These are phyloP conservation scores for Metarhizium brunneum DNA, from an alignment of 2,329 filamentous ascomycete genomes.

Conservation along the genomic window DNA sequence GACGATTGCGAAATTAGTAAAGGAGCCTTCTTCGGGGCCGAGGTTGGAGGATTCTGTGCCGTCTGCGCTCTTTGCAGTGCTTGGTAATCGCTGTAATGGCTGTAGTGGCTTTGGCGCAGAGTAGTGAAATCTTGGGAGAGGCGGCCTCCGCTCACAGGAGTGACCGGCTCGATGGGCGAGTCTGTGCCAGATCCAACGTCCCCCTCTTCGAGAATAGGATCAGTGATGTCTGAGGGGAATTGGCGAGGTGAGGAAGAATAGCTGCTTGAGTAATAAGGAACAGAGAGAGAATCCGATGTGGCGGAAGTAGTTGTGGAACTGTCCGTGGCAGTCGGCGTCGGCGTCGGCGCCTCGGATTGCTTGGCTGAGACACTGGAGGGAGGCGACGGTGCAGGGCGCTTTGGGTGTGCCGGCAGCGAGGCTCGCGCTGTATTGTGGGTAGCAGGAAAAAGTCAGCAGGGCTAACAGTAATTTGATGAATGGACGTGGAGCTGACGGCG, in stretches of 20 bases:
- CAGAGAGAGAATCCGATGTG: slow-evolving; percentile 2
- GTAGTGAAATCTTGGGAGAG: slow-evolving; percentile 45
- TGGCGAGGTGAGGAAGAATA: slow-evolving; percentile 36
- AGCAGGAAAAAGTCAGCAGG: slow-evolving; percentile 9
- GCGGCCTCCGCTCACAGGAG: slow-evolving; percentile 48
- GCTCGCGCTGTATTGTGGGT: slow-evolving; percentile 5
- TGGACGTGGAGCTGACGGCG: not conserved
- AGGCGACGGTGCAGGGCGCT: not conserved
- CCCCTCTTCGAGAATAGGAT: slow-evolving; percentile 45
- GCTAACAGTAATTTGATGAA: not conserved
- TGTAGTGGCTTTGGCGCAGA: slow-evolving; percentile 29
- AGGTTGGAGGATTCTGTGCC: slow-evolving; percentile 7
- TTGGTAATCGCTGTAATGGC: slow-evolving; percentile 25
- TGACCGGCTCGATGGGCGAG: slow-evolving; percentile 49
- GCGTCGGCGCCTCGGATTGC: slow-evolving; percentile 5
- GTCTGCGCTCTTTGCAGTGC: slow-evolving; percentile 14
- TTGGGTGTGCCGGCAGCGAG: not conserved
- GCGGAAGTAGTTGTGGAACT: slow-evolving; percentile 6
- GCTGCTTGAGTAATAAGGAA: slow-evolving; percentile 10
- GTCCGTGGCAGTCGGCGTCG: slow-evolving; percentile 4
- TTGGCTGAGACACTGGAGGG: slow-evolving; percentile 1
- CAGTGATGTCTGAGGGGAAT: slow-evolving; percentile 39
- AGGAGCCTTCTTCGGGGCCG: slow-evolving; percentile 6
- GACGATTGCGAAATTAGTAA: slow-evolving; percentile 7
- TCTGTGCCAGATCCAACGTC: slow-evolving; percentile 51